Base-by-base conservation (phyloP, 23 red algal genomes). In the Agarophyton chilense region DNA sequence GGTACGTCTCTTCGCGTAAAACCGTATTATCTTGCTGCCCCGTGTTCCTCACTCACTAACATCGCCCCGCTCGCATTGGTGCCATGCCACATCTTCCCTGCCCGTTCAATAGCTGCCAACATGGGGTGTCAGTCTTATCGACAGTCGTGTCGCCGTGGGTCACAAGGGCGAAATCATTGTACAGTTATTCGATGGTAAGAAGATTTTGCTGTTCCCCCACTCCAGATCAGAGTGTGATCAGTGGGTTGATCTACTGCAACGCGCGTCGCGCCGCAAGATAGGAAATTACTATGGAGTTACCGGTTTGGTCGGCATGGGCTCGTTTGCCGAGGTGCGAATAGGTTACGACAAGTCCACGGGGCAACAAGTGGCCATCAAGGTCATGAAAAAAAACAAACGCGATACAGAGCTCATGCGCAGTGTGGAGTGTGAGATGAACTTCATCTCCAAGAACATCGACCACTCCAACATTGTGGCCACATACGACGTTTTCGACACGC, bases 371-470 rank as follows among this genome's bases (percentile, higher is more conserved):
- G 95, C 95, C 34, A 91, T 97, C 38, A 97, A 97, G 84, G 79
- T 97, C 25, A 97, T 97, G 90, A 87, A 94, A 58, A 97, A 97
- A 81, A 91, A 98, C 52, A 94, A 91, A 71, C 78, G 72, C 51
- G 92, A 98, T 47, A 78, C 73, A 24, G 93, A 92, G 68, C 82
- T 91, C 47, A 98, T 92, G 86, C 78, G 81, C 31, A 72, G 87
- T 26, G 90, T 94, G 31, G 91, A 94, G 44, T 97, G 90, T 44
- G 95, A 97, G 76, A 81, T 94, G 56, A 86, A 99, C 60, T 95
- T 99, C 83, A 72, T 99, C 62, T 81, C 76, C 36, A 92, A 92
- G 81, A 75, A 86, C 54, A 82, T 98, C 40, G 66, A 92, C 47
- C 90, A 98, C 72, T 52, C 29, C 12, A 94, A 98, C 67, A 78